These are phyloP conservation scores for Colletotrichum gloeosporioides DNA, from an alignment of 2,329 filamentous ascomycete genomes.

Conservation along the genomic window DNA sequence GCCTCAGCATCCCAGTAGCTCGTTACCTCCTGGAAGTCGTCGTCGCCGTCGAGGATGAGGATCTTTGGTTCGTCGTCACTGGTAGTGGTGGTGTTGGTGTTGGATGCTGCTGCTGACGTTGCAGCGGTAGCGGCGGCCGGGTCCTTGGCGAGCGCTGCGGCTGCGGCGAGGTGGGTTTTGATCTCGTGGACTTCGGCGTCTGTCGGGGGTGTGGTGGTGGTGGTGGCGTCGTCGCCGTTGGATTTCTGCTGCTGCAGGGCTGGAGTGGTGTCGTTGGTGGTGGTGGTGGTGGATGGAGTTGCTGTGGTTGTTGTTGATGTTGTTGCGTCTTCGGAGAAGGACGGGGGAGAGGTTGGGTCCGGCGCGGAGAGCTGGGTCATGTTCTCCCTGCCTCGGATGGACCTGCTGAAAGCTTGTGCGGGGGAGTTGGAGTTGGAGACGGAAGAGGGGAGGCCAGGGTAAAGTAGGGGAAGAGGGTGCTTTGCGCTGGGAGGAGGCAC, in stretches of 20 bases:
- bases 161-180: constrained; percentile 19
- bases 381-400: constrained; percentile 7
- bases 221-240: neutral
- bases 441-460: neutral
- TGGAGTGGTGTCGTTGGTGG: neutral
- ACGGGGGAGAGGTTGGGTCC: constrained; percentile 20
- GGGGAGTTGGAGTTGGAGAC: neutral
- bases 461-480: neutral
- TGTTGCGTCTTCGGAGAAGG: constrained; percentile 17
- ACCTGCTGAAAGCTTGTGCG: neutral
- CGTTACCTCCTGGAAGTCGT: constrained; percentile 39
- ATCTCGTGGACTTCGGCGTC: constrained; percentile 23
- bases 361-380: constrained; percentile 26
- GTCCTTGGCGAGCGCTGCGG: constrained; percentile 13
- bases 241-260: constrained; percentile 9
- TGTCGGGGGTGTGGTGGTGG: constrained; percentile 14
- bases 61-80: neutral
- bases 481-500: neutral
- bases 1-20: constrained; percentile 63
- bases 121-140: constrained; percentile 13
- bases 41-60: constrained; percentile 11
- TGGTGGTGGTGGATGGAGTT: neutral
- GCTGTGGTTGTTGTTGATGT: neutral
- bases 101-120: neutral
- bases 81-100: neutral